Base-by-base conservation (phyloP, 306 rosid species). In the Luffa acutangula region DNA sequence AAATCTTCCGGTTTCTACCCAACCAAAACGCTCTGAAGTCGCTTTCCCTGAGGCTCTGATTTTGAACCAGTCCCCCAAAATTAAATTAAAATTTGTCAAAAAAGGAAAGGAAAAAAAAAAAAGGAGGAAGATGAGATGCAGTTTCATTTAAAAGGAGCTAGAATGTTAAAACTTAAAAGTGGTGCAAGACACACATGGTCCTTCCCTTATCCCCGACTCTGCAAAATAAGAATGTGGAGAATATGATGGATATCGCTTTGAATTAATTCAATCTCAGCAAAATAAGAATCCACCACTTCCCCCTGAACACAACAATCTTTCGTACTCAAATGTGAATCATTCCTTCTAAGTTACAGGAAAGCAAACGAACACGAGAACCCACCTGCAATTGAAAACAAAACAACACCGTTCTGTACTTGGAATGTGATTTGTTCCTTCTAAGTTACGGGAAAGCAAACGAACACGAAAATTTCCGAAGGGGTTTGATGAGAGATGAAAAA, bases 41-140 rank as follows among this genome's bases (percentile, higher is more conserved):
- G 69, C 97, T 94, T 83, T 94, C 98, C 4, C 98, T 78, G 48
- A 80, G 84, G 76, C 80, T 42, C 69, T 82, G 97, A 62, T 94
- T 90, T 97, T 94, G 91, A 49, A 66, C 52, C 57, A 45, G 67
- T 25, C 31, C 31, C 31, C 31, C 31, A 25, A 25, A 25, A 25
- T 25, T 25, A 25, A 25, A 25, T 0, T 25, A 25, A 25, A 25
- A 25, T 25, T 25, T 25, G 31, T 25, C 1, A 25, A 25, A 25
- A 25, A 25, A 25, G 31, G 1, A 25, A 25, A 25, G 1, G 1
- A 25, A 25, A 25, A 1, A 25, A 25, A 25, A 25, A 25, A 25
- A 25, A 25, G 31, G 31, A 25, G 31, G 31, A 73, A 70, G 58
- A 34, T 11, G 17, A 56, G 17, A 75, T 59, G 31, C n/a, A 78